Conservation (phyloP, 495 filamentous ascomycete species). For the Paragyromitra xinjiangensis region DNA sequence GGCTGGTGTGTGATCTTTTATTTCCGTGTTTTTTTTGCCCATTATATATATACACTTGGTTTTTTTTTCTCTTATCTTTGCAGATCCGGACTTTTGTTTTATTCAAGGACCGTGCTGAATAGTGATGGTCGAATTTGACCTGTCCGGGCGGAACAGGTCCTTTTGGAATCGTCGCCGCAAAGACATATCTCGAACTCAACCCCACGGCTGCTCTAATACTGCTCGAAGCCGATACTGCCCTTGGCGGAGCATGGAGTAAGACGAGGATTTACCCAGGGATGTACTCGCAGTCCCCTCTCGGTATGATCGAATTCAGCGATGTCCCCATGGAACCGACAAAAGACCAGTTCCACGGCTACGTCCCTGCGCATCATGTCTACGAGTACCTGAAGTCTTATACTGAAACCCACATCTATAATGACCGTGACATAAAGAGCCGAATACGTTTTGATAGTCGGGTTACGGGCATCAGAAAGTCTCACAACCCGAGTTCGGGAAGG, state of each 20-base stretch:
- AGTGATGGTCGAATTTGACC: slow-evolving; percentile 23
- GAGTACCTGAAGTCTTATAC: slow-evolving; percentile 73
- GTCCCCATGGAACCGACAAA: slow-evolving; percentile 68
- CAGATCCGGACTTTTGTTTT: background rate
- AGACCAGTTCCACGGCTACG: slow-evolving; percentile 68
- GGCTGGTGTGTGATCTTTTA: slow-evolving; percentile 47
- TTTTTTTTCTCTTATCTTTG: slow-evolving; percentile 3
- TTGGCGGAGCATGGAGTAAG: slow-evolving; percentile 77
- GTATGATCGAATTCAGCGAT: slow-evolving; percentile 65
- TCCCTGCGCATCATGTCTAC: slow-evolving; percentile 72
- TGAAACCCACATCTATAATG: slow-evolving; percentile 62
- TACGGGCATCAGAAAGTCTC: slow-evolving; percentile 62
- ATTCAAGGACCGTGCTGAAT: slow-evolving; percentile 38
- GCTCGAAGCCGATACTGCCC: slow-evolving; percentile 65
- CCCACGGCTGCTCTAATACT: slow-evolving; percentile 64
- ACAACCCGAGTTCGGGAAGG: slow-evolving; percentile 23
- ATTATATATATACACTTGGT: background rate
- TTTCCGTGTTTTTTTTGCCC: slow-evolving; percentile 25
- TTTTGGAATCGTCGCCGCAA: slow-evolving; percentile 68
- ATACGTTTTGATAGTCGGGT: slow-evolving; percentile 68
- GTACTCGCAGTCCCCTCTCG: slow-evolving; percentile 51
- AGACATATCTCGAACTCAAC: slow-evolving; percentile 68
- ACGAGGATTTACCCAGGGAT: slow-evolving; percentile 73
- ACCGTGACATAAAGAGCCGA: slow-evolving; percentile 61
- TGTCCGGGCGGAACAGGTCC: slow-evolving; percentile 36